These are phyloP conservation scores for Poa pratensis DNA, from an alignment of 176 grass and related monocot genomes.

Conservation along the genomic window DNA sequence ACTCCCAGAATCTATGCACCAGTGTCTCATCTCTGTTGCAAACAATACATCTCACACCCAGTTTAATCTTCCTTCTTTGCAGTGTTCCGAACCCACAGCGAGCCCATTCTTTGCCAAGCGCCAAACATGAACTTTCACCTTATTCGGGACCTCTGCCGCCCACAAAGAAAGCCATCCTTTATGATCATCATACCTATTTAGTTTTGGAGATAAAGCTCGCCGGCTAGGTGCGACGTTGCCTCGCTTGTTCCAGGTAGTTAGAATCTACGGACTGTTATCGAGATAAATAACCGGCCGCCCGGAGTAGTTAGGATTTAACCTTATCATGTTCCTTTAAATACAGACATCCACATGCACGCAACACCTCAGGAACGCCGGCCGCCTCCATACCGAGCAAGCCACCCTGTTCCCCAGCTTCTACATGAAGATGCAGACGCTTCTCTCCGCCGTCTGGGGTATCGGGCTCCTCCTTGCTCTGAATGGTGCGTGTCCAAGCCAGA, in stretches of 20 bases:
- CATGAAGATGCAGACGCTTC: no score
- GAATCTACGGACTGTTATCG: neutral
- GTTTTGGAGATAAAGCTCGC: no score
- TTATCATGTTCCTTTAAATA: neutral
- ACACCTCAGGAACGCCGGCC: neutral
- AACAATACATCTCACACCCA: no score
- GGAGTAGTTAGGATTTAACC: neutral
- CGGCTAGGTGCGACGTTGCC: no score
- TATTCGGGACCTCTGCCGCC: neutral
- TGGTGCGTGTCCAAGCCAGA: neutral
- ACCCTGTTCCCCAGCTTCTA: no score
- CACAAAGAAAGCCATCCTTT: neutral
- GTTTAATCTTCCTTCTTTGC: no score
- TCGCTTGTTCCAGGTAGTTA: no score
- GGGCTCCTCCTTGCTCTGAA: neutral
- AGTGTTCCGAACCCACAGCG: neutral
- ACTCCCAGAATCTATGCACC: no score
- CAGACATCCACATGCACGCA: neutral
- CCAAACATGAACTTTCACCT: neutral
- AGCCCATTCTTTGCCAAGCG: neutral
- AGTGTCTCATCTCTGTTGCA: no score
- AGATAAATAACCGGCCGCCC: neutral
- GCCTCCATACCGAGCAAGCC: no score
- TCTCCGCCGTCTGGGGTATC: neutral
- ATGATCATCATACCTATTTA: neutral